Evolutionary conservation across 2,329 filamentous ascomycete species (phyloP).

Genomic region (Alternaria gansuensis): DNA sequence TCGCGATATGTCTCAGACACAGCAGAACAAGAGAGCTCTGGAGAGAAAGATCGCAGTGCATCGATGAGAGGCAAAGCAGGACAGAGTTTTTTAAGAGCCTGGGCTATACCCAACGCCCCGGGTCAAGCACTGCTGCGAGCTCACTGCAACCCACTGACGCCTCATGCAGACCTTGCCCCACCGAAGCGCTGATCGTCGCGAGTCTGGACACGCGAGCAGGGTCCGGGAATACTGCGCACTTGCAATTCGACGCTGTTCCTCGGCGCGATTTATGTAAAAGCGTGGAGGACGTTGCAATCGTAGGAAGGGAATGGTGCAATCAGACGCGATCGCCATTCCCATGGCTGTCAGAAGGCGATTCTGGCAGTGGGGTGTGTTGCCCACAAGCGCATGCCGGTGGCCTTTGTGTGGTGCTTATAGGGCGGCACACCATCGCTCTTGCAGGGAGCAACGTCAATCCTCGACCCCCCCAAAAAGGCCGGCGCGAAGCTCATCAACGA

Average conservation of each 20-base stretch:
- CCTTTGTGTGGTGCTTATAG: slow-evolving; percentile 41
- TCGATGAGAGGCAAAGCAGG: not conserved
- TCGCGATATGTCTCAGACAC: slow-evolving; percentile 5
- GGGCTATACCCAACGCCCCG: slow-evolving; percentile 1
- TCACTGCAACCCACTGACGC: slow-evolving; percentile 2
- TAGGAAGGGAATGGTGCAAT: slow-evolving; percentile 36
- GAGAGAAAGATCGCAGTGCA: not conserved
- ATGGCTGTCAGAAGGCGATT: slow-evolving; percentile 24
- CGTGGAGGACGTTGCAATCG: slow-evolving; percentile 28
- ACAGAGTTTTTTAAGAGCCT: not conserved
- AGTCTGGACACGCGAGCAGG: slow-evolving; percentile 14
- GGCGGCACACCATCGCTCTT: slow-evolving; percentile 37
- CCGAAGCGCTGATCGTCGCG: slow-evolving; percentile 7
- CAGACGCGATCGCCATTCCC: slow-evolving; percentile 28
- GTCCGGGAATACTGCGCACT: not conserved
- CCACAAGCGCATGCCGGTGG: slow-evolving; percentile 32
- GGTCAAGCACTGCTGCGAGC: not conserved
- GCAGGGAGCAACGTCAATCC: slow-evolving; percentile 36
- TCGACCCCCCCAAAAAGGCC: slow-evolving; percentile 25
- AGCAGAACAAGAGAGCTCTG: not conserved
- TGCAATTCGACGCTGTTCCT: not conserved
- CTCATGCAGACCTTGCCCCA: slow-evolving; percentile 8
- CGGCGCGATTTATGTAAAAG: slow-evolving; percentile 34
- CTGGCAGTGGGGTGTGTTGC: slow-evolving; percentile 33
- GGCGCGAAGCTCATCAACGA: slow-evolving; percentile 29